Conservation (phyloP, 495 filamentous ascomycete genomes). For the Penicillium coprophilum region DNA sequence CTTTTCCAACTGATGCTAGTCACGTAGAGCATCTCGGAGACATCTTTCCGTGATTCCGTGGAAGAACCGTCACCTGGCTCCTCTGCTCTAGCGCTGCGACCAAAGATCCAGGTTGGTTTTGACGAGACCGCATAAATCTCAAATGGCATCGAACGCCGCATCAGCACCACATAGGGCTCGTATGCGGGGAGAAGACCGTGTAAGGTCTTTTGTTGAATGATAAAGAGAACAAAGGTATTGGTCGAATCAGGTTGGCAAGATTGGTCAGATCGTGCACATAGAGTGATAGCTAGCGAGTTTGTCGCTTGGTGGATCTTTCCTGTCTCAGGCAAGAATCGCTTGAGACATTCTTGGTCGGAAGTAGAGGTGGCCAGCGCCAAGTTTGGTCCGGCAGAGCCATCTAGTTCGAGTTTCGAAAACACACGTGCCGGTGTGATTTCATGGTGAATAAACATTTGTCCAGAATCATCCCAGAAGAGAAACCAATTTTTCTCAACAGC, state of each 20-base stretch:
- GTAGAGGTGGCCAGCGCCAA: conserved; percentile 29
- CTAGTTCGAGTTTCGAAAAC: conserved; percentile 41
- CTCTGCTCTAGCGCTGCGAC: conserved; percentile 23
- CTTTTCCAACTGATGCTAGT: conserved; percentile 54
- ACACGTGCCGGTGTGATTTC: conserved; percentile 46
- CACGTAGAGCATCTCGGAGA: conserved; percentile 49
- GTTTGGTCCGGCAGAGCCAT: conserved; percentile 44
- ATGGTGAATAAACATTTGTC: conserved; percentile 49
- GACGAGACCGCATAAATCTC: conserved; percentile 48
- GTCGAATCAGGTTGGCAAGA: conserved; percentile 35
- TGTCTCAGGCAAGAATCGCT: conserved; percentile 31
- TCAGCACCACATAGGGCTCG: conserved; percentile 55
- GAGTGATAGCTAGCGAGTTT: conserved; percentile 53
- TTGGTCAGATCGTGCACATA: conserved; percentile 49
- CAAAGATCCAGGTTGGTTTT: conserved; percentile 53
- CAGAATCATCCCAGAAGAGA: conserved; percentile 51
- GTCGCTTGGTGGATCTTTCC: conserved; percentile 57
- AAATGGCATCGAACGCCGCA: conserved; percentile 45
- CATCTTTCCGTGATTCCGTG: not conserved
- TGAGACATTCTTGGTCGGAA: conserved; percentile 41
- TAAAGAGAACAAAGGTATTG: conserved; percentile 52
- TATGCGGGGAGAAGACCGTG: conserved; percentile 47
- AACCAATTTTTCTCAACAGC: conserved; percentile 58
- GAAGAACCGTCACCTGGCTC: not conserved
- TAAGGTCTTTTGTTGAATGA: conserved; percentile 54